These are phyloP conservation scores for Biscogniauxia mediterranea DNA, from an alignment of 2,329 filamentous ascomycete genomes.

Conservation along the genomic window DNA sequence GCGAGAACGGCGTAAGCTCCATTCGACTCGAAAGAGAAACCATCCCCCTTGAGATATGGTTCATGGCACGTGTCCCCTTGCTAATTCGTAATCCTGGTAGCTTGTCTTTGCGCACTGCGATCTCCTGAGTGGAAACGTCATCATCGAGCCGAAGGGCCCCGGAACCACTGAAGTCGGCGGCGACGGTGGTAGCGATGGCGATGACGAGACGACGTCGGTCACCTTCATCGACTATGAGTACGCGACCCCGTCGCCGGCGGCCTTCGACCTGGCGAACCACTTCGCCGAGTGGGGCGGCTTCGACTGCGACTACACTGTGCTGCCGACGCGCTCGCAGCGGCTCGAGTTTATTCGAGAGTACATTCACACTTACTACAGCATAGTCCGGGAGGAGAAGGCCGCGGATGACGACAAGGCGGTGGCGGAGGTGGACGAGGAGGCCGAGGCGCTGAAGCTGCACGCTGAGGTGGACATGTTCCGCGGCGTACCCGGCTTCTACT, in stretches of 20 bases:
- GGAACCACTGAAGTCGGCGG: slow-evolving; percentile 31
- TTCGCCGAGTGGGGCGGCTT: slow-evolving; percentile 98
- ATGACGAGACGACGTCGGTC: slow-evolving; percentile 46
- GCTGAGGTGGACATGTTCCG: slow-evolving; percentile 83
- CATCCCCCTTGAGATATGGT: neutral
- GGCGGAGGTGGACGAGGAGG: slow-evolving; percentile 38
- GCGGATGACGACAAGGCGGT: neutral
- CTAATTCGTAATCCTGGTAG: slow-evolving; percentile 37
- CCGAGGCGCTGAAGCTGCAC: slow-evolving; percentile 67
- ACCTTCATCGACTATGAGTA: slow-evolving; percentile 99
- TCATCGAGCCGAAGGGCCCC: slow-evolving; percentile 61
- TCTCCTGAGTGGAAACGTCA: slow-evolving; percentile 93
- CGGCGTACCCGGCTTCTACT: slow-evolving; percentile 84
- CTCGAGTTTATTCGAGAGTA: slow-evolving; percentile 83
- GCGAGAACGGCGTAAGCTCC: slow-evolving; percentile 66
- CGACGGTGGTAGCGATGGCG: slow-evolving; percentile 34
- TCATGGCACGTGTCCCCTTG: neutral
- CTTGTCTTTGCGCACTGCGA: slow-evolving; percentile 95
- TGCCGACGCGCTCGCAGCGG: slow-evolving; percentile 76
- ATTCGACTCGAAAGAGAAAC: neutral
- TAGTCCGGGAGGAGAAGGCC: slow-evolving; percentile 39
- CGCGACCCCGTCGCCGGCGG: slow-evolving; percentile 86
- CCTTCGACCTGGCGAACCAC: slow-evolving; percentile 96
- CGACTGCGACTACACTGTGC: slow-evolving; percentile 82
- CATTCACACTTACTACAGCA: slow-evolving; percentile 67